These are phyloP conservation scores for Ganoderma meredithae DNA, from an alignment of 1,284 basidiomycete species.

Conservation along the genomic window DNA sequence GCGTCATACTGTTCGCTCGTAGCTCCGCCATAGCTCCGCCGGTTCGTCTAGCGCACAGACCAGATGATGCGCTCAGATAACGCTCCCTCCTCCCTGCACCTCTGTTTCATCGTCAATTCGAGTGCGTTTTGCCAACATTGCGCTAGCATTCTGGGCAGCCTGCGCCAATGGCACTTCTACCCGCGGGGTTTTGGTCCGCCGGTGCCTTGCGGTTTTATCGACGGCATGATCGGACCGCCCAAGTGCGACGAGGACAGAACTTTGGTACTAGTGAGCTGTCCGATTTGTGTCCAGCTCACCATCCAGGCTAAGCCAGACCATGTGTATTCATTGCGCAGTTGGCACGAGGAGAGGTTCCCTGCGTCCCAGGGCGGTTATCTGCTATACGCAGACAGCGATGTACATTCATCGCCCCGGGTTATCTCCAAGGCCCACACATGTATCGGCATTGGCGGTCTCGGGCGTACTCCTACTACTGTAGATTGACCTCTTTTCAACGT, in stretches of 20 bases:
- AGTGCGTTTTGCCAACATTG: too few species aligned
- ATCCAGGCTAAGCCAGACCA: background rate
- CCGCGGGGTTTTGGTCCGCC: background rate
- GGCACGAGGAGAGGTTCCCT: background rate
- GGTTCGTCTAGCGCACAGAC: background rate
- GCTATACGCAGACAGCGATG: background rate
- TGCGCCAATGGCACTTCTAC: background rate
- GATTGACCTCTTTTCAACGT: background rate
- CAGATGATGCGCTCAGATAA: background rate
- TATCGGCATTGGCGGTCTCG: background rate
- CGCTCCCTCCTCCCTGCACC: background rate
- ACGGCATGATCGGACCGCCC: background rate
- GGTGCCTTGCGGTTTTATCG: background rate
- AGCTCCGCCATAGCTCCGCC: constrained; percentile 1
- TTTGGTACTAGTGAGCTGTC: background rate
- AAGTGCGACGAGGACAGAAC: background rate
- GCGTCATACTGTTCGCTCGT: background rate
- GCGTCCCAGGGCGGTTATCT: background rate
- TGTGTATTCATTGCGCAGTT: background rate
- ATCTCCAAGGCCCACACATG: background rate
- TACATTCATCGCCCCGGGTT: background rate
- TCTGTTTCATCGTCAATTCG: background rate
- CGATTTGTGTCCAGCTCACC: background rate
- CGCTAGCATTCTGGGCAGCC: background rate
- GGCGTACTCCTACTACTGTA: background rate